A percentile compares a stretch with the other conserved stretches of the same genome.
Conservation (phyloP, 768 basidiomycete genomes). For the Mycena indigotica region DNA sequence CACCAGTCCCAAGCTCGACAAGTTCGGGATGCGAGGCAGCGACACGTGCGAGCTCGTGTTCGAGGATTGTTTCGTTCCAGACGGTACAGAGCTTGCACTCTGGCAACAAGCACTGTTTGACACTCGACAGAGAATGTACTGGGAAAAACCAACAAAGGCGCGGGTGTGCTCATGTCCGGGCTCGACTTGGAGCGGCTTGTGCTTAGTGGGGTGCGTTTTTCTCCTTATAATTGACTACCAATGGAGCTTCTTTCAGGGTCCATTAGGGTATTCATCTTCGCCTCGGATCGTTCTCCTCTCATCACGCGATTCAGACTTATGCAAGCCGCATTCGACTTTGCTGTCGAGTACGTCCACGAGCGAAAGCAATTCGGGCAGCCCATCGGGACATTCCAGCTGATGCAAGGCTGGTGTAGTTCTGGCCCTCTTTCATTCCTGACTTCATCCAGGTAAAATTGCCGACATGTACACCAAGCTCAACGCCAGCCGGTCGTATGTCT, state of each 20-base stretch:
- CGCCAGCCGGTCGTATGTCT: constrained; percentile 88
- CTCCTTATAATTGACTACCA: too few species aligned
- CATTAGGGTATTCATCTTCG: constrained; percentile 63
- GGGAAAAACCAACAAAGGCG: constrained; percentile 78
- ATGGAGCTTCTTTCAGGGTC: constrained; percentile 51
- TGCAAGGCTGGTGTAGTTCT: constrained; percentile 75
- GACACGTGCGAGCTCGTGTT: constrained; percentile 95
- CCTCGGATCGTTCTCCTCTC: constrained; percentile 2
- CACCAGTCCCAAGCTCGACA: constrained; percentile 88
- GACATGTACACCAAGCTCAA: constrained; percentile 96
- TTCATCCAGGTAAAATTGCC: constrained; percentile 66
- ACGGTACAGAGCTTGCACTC: constrained; percentile 50
- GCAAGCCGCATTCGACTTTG: constrained; percentile 91
- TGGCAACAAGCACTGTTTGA: not conserved
- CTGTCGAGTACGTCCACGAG: constrained; percentile 89
- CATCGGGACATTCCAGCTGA: constrained; percentile 89
- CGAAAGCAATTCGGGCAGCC: constrained; percentile 88
- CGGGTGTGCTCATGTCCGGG: constrained; percentile 90
- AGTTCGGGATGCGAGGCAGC: constrained; percentile 95
- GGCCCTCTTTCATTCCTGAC: constrained; percentile 21
- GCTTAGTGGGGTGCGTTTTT: constrained; percentile 60
- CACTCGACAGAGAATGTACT: constrained; percentile 84
- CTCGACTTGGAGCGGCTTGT: constrained; percentile 91
- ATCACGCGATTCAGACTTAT: constrained; percentile 58
- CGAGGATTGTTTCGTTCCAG: constrained; percentile 86